Conservation (phyloP, 805 yeast species). For the Saturnispora quitensis region DNA sequence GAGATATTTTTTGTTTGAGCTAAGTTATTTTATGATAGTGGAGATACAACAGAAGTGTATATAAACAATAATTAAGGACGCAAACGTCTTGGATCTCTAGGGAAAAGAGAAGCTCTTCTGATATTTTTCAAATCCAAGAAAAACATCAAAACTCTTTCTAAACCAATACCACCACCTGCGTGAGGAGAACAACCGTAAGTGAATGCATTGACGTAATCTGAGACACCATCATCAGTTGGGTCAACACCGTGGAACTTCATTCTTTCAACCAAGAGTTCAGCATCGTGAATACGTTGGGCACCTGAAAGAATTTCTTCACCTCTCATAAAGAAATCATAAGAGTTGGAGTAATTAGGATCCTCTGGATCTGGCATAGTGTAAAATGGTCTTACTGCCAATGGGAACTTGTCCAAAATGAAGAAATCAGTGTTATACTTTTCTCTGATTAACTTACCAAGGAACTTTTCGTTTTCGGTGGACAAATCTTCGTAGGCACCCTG, state of each 20-base stretch:
- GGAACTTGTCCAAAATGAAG: slow-evolving; percentile 97
- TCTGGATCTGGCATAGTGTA: slow-evolving; percentile 98
- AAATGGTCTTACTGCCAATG: slow-evolving; percentile 93
- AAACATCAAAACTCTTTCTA: slow-evolving; percentile 98
- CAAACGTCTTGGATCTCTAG: slow-evolving; percentile 94
- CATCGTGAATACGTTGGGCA: slow-evolving; percentile 98
- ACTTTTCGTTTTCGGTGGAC: slow-evolving; percentile 89
- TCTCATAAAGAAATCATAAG: slow-evolving; percentile 99
- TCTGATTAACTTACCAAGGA: slow-evolving; percentile 82
- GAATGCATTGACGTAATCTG: slow-evolving; percentile 90
- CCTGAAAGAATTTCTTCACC: slow-evolving; percentile 99
- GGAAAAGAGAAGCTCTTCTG: slow-evolving; percentile 97
- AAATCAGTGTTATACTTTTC: slow-evolving; percentile 96
- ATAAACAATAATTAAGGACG: slow-evolving; percentile 50
- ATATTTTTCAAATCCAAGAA: slow-evolving; percentile 94
- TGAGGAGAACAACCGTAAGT: slow-evolving; percentile 96
- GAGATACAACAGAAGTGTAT: not conserved
- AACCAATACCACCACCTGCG: slow-evolving; percentile 99
- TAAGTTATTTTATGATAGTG: not conserved
- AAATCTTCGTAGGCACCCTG: slow-evolving; percentile 86
- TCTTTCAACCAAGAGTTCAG: slow-evolving; percentile 71
- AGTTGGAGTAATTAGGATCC: slow-evolving; percentile 89
- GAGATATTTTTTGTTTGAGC: not conserved
- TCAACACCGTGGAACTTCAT: slow-evolving; percentile 77
- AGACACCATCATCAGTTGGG: slow-evolving; percentile 70